Evolutionary conservation across 805 yeast species (phyloP).

Genomic region (Brettanomyces anomalus): DNA sequence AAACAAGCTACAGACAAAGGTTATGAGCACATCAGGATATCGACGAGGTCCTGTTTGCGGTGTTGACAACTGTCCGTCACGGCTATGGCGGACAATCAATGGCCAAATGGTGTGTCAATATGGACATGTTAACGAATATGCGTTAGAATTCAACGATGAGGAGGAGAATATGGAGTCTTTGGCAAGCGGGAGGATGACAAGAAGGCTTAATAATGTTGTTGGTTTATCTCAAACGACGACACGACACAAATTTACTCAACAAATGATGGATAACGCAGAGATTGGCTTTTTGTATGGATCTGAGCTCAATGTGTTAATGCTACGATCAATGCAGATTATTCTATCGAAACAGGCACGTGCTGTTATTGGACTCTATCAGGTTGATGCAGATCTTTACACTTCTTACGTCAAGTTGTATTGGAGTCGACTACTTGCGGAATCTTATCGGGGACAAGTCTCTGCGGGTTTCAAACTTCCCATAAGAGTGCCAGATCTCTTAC

Average conservation of each 20-base stretch:
- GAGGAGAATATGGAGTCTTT: constrained; percentile 52
- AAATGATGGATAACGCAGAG: constrained; percentile 7
- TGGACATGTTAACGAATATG: constrained; percentile 85
- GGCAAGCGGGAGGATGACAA: constrained; percentile 40
- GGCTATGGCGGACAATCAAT: constrained; percentile 59
- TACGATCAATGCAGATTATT: constrained; percentile 25
- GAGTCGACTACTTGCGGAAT: constrained; percentile 6
- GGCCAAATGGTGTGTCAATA: constrained; percentile 81
- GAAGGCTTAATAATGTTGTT: constrained; percentile 42
- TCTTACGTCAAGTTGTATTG: constrained; percentile 26
- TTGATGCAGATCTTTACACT: constrained; percentile 8
- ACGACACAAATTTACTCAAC: constrained; percentile 6
- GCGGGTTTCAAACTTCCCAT: neutral
- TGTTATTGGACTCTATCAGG: constrained; percentile 25
- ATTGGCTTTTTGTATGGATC: constrained; percentile 15
- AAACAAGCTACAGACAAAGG: too few relatives aligned
- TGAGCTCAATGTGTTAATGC: constrained; percentile 11
- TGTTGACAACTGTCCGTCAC: constrained; percentile 77
- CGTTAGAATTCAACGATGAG: constrained; percentile 71
- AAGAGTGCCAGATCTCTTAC: constrained; percentile 15
- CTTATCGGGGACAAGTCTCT: neutral
- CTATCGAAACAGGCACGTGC: constrained; percentile 38
- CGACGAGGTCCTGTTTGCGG: constrained; percentile 80
- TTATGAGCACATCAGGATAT: constrained; percentile 1
- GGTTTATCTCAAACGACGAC: constrained; percentile 23